These are phyloP conservation scores for Suillus placidus DNA, from an alignment of 768 basidiomycete genomes.

Conservation along the genomic window DNA sequence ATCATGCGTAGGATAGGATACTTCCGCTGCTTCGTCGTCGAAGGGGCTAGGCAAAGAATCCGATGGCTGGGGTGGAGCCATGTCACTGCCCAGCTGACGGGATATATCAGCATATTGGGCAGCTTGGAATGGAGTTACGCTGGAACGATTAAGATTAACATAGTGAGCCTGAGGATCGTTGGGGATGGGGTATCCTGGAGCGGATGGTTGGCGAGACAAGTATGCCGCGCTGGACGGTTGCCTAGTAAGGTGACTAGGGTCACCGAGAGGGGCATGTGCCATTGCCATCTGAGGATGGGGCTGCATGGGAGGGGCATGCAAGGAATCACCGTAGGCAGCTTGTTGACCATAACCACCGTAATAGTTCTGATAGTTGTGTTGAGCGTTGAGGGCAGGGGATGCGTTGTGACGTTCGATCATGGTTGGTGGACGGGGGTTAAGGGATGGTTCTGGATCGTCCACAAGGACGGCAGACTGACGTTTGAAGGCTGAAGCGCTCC, in stretches of 20 bases:
- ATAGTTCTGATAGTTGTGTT: slow-evolving; percentile 25
- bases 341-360: slow-evolving; percentile 32
- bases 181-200: slow-evolving; percentile 13
- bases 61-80: slow-evolving; percentile 25
- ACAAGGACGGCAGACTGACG: slow-evolving; percentile 64
- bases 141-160: slow-evolving; percentile 65
- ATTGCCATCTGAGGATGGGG: slow-evolving; percentile 24
- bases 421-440: slow-evolving; percentile 61
- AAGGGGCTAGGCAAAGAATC: slow-evolving; percentile 33
- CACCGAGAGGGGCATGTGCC: slow-evolving; percentile 29
- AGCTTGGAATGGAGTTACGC: slow-evolving; percentile 76
- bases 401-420: slow-evolving; percentile 58
- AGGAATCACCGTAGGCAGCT: slow-evolving; percentile 21
- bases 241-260: slow-evolving; percentile 26
- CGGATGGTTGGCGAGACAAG: slow-evolving; percentile 23
- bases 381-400: slow-evolving; percentile 30
- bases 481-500: slow-evolving; percentile 60
- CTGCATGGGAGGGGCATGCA: slow-evolving; percentile 24
- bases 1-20: background rate
- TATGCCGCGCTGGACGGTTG: slow-evolving; percentile 27
- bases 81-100: slow-evolving; percentile 47
- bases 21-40: slow-evolving; percentile 21
- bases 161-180: slow-evolving; percentile 47
- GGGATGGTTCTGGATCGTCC: slow-evolving; percentile 48
- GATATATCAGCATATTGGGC: slow-evolving; percentile 75